phyloP scores from a whole-genome alignment of 176 grass and related monocot genomes.

The Oryza australiensis region DNA sequence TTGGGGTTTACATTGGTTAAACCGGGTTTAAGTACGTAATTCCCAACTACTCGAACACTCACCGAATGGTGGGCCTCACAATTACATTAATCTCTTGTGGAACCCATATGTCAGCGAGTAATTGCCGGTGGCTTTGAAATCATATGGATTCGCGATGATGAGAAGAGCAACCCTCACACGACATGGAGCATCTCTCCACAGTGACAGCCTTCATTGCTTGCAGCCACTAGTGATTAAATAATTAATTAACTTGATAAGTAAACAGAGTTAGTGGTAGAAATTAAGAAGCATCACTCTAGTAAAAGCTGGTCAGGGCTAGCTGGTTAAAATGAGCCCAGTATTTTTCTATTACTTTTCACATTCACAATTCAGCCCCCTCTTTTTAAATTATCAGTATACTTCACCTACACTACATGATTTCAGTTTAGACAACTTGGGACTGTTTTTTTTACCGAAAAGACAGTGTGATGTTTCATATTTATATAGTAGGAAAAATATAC shows the following conservation, averaged over 20 bases:
- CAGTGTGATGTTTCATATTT: no score
- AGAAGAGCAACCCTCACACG: slow-evolving; percentile 13
- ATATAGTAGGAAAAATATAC: no score
- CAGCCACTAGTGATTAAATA: neutral
- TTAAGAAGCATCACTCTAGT: neutral
- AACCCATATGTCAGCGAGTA: neutral
- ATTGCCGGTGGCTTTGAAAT: slow-evolving; percentile 3
- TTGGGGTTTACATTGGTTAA: no score
- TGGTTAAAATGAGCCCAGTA: neutral
- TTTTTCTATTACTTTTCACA: neutral
- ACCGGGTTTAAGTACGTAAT: no score
- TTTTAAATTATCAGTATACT: no score
- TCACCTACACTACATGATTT: no score
- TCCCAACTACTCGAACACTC: neutral
- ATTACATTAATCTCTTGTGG: no score
- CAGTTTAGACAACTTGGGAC: no score
- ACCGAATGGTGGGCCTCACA: neutral
- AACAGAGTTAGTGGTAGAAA: neutral
- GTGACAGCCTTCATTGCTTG: neutral
- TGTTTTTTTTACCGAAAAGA: no score
- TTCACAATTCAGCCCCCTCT: neutral
- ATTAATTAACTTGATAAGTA: neutral
- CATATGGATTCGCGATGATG: slow-evolving; percentile 36
- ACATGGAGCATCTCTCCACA: slow-evolving; percentile 56
- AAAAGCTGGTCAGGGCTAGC: neutral